Conservation (phyloP, 139 green algal genomes). For the Eudorina sp. region DNA sequence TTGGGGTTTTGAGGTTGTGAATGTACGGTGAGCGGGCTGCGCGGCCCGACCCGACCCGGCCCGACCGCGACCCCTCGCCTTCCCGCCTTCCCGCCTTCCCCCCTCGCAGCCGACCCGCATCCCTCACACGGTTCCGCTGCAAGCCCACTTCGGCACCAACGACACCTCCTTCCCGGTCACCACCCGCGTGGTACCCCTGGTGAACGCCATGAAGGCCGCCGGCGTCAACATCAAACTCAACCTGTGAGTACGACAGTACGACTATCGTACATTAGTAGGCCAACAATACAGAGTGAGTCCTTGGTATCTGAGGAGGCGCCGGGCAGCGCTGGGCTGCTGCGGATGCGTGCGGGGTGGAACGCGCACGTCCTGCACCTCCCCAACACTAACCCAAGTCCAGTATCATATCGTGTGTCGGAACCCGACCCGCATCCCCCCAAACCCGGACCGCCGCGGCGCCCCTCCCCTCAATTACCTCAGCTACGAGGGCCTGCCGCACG, state of each 20-base stretch:
- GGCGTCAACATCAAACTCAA: constrained; percentile 34
- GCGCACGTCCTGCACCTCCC: too few species aligned
- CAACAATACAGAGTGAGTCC: too few species aligned
- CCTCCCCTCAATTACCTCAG: not conserved
- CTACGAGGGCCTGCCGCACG: constrained; percentile 32
- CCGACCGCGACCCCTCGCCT: not conserved
- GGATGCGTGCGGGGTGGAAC: too few species aligned
- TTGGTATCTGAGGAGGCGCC: too few species aligned
- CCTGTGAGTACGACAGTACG: not conserved
- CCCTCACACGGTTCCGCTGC: constrained; percentile 5
- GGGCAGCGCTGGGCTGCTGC: too few species aligned
- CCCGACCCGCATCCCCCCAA: too few species aligned
- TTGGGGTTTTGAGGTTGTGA: too few species aligned
- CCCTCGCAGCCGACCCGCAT: constrained; percentile 1
- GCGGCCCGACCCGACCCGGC: too few species aligned
- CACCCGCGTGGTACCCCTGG: not conserved
- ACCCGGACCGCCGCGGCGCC: too few species aligned
- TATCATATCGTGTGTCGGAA: too few species aligned
- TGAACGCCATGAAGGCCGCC: not conserved
- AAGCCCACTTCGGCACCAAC: constrained; percentile 35
- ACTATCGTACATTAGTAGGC: too few species aligned
- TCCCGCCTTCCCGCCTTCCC: not conserved
- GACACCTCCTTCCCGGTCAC: constrained; percentile 28
- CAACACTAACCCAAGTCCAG: not conserved
- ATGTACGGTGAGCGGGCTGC: too few species aligned